Percentiles rank a stretch among this genome's conserved stretches.
Evolutionary conservation across 2,329 filamentous ascomycete genomes (phyloP).

Genomic region (Paraphaeosphaeria sporulosa): DNA sequence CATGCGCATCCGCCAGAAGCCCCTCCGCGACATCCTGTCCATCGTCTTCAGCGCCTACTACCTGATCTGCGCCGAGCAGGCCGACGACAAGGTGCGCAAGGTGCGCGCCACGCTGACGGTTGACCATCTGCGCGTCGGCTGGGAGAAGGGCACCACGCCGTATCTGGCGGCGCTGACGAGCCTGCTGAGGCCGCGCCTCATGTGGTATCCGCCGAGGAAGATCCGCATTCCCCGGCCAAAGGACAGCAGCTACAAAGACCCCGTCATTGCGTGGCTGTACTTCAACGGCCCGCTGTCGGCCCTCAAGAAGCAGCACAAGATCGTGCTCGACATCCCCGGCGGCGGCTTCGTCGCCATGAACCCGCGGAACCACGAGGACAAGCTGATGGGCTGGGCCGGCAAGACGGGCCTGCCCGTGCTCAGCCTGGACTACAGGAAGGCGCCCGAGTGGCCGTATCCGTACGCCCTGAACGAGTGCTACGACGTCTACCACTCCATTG

Average conservation of each 20-base stretch:
- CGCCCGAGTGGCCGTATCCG: constrained; percentile 83
- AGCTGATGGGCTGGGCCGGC: constrained; percentile 89
- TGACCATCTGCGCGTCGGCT: constrained; percentile 88
- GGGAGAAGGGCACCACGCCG: constrained; percentile 93
- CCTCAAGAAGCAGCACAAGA: constrained; percentile 75
- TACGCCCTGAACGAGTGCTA: constrained; percentile 89
- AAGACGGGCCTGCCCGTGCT: constrained; percentile 88
- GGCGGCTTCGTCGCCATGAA: constrained; percentile 98
- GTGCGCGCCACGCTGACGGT: constrained; percentile 86
- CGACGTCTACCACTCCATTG: constrained; percentile 79
- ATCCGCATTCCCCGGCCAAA: constrained; percentile 84
- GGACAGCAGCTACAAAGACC: constrained; percentile 82
- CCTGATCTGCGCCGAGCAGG: constrained; percentile 88
- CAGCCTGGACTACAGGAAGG: constrained; percentile 90
- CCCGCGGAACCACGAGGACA: constrained; percentile 93
- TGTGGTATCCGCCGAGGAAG: constrained; percentile 79
- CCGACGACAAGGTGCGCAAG: constrained; percentile 95
- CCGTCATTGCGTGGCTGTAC: constrained; percentile 88
- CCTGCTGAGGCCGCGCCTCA: constrained; percentile 79
- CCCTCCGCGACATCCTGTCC: constrained; percentile 82
- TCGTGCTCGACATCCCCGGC: constrained; percentile 90
- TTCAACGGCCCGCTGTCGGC: constrained; percentile 87
- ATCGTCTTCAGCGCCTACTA: constrained; percentile 90
- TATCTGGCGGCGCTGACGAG: constrained; percentile 78
- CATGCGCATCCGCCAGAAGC: constrained; percentile 85